Conservation (phyloP, 345 rosid species). For the Gossypium raimondii region DNA sequence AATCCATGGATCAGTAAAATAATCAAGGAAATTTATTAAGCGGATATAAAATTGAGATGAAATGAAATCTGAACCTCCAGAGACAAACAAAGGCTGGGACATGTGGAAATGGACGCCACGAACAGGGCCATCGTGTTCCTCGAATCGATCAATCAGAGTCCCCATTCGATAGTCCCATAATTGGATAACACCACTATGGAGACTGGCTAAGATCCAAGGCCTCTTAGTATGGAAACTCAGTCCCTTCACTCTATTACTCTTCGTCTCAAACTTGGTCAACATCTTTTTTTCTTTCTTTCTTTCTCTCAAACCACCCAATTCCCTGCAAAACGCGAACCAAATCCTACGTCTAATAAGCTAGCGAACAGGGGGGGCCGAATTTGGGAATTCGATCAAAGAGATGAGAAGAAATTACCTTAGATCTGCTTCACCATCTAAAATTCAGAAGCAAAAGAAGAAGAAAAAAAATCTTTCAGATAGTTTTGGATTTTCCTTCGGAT, state of each 20-base stretch:
- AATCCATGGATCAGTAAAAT: conserved; percentile 2
- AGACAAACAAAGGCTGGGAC: conserved; percentile 89
- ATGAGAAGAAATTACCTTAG: conserved; percentile 1
- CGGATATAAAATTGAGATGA: background rate
- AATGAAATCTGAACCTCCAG: conserved; percentile 59
- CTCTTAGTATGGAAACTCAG: conserved; percentile 89
- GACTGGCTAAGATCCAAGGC: conserved; percentile 98
- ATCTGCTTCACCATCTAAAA: conserved; percentile 5
- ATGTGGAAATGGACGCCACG: conserved; percentile 96
- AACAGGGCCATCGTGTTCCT: conserved; percentile 98
- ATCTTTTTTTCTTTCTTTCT: conserved; percentile 48
- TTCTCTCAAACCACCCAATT: conserved; percentile 27
- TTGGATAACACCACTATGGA: conserved; percentile 98
- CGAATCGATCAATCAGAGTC: conserved; percentile 85
- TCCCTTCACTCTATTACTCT: conserved; percentile 98
- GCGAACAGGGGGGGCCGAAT: background rate
- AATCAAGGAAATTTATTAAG: background rate
- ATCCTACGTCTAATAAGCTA: conserved; percentile 1
- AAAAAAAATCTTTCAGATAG: background rate
- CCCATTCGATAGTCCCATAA: conserved; percentile 99
- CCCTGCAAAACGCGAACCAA: conserved; percentile 18
- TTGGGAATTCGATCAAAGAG: background rate
- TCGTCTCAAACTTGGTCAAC: conserved; percentile 97
- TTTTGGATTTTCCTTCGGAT: background rate
- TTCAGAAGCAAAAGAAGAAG: background rate